Base-by-base conservation (phyloP, 768 basidiomycete genomes). In the Rubroboletus satanas region DNA sequence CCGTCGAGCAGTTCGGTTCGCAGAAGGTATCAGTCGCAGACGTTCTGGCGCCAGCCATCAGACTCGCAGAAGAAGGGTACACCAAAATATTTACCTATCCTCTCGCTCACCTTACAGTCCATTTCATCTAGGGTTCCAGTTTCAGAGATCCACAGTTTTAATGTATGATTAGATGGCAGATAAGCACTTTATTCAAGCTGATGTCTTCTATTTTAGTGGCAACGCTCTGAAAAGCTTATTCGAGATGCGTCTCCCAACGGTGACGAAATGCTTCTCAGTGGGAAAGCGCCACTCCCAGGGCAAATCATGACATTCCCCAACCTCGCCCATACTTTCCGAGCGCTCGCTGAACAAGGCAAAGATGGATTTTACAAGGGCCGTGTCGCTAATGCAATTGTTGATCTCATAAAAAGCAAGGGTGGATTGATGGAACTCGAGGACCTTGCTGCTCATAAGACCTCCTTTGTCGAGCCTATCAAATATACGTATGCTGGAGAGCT, bases 341-440 rank as follows among this genome's bases (percentile, higher is more conserved):
- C 83, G 45, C 76, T 98, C 9, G 91, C 84, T 0, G 79, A 82
- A 57, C 74, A 93, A 14, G 96, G 96, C 3, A 93, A 88, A 64
- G 85, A 88, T 53, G 97, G 96, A 0, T 99, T 93, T 71, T 99
- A 99, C 74, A 92, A 86, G 66, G 97, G 97, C 2, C 77, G 90
- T 15, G 71, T 98, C 15, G 97, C 97, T 0, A 77, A 95, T 68
- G 91, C 90, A 4, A 90, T 97, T 52, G 88, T 95, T 9, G 84
- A 93, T 46, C 77, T 98, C 31, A 81, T 97, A 46, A 75, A 91
- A 70, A 85, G 83, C 69, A 80, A 87, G 62, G 96, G 96, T 17
- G 97, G 97, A 18, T 81, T 94, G 8, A 95, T 99, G 94, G 88
- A 87, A 47, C 79, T 98, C 12, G 84, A 88, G n/a, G 97, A 99